Percentiles rank a stretch among this genome's conserved stretches.
phyloP scores from a whole-genome alignment of 345 rosid species.

The Streptanthus diversifolius region DNA sequence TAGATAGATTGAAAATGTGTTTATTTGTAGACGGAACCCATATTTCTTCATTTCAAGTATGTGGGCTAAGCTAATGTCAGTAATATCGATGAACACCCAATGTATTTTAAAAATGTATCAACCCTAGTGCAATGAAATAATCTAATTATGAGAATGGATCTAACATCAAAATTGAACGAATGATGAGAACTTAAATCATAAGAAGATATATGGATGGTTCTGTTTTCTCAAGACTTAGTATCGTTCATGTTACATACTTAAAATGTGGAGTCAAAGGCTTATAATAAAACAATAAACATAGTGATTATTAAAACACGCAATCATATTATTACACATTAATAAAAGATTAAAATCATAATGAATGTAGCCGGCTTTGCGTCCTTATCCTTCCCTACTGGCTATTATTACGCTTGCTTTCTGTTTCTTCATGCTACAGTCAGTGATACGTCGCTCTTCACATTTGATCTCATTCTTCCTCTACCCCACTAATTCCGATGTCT shows the following conservation, averaged over 20 bases:
- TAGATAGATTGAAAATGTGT: not conserved
- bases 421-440: slow-evolving; percentile 25
- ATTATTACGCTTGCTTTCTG: not conserved
- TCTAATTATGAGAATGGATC: not conserved
- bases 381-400: not conserved
- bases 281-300: not conserved
- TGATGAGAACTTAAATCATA: not conserved
- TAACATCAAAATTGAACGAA: not conserved
- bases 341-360: not conserved
- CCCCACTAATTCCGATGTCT: slow-evolving; percentile 10
- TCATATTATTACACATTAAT: not conserved
- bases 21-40: not conserved
- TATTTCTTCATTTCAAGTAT: not conserved
- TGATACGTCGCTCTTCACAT: slow-evolving; percentile 20
- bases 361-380: slow-evolving; percentile 20
- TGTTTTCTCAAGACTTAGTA: not conserved
- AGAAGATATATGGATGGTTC: not conserved
- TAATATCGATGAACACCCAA: not conserved
- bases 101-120: not conserved
- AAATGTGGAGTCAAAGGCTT: slow-evolving; percentile 9
- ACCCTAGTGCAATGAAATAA: not conserved
- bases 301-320: not conserved
- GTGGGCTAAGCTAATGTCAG: not conserved
- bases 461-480: not conserved
- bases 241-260: not conserved